phyloP scores from a whole-genome alignment of 2,329 filamentous ascomycete species.

The Furcasterigmium sp. region DNA sequence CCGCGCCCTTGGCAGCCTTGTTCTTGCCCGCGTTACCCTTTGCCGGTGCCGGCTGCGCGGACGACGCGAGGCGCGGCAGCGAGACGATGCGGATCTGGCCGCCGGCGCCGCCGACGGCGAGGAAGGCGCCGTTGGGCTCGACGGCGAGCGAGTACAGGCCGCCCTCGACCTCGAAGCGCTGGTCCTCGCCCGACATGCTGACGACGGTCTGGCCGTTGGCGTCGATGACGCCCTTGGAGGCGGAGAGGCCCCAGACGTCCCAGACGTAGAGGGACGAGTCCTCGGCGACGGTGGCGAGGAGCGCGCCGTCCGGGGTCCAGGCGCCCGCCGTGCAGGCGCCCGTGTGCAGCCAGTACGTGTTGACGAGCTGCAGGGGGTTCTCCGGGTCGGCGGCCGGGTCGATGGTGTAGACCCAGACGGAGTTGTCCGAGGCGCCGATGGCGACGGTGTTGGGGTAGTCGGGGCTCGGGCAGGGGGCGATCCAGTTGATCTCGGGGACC shows the following conservation, averaged over 20 bases:
- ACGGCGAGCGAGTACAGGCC: conserved; percentile 85
- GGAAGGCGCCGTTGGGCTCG: conserved; percentile 71
- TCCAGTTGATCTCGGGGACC: conserved; percentile 93
- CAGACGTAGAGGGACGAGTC: conserved; percentile 87
- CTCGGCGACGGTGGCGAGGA: conserved; percentile 85
- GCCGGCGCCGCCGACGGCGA: conserved; percentile 82
- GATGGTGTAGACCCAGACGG: conserved; percentile 93
- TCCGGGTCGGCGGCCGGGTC: conserved; percentile 55
- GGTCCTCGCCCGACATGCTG: conserved; percentile 72
- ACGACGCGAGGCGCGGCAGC: conserved; percentile 56
- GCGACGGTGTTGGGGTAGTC: conserved; percentile 76
- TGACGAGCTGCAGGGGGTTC: conserved; percentile 67
- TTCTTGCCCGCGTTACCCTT: conserved; percentile 23
- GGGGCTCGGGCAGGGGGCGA: conserved; percentile 67
- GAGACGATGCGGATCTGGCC: conserved; percentile 82
- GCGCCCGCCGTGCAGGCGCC: conserved; percentile 80
- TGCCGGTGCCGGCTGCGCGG: conserved; percentile 14
- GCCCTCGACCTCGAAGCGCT: conserved; percentile 87
- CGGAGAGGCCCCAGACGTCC: conserved; percentile 81
- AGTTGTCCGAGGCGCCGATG: conserved; percentile 83
- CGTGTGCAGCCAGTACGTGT: conserved; percentile 90
- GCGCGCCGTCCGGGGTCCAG: conserved; percentile 82
- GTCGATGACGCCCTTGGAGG: conserved; percentile 45
- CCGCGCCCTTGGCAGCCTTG: conserved; percentile 24
- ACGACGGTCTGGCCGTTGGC: conserved; percentile 63